These are phyloP conservation scores for Boletus rubroflammeus DNA, from an alignment of 768 basidiomycete species.

Conservation along the genomic window DNA sequence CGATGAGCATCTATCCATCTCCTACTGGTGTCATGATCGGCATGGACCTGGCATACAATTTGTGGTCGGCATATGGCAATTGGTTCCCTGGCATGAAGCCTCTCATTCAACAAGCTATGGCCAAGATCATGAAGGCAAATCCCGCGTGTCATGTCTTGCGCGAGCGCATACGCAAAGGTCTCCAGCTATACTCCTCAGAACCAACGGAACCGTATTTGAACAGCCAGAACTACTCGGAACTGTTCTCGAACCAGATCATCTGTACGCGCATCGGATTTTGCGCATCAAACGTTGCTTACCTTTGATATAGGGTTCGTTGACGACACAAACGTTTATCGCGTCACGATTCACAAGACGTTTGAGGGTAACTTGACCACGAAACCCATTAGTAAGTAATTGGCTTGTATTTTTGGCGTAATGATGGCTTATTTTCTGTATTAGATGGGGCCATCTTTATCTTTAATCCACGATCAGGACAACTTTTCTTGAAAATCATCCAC, in stretches of 20 bases:
- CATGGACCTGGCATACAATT: slow-evolving; percentile 96
- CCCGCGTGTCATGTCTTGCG: slow-evolving; percentile 96
- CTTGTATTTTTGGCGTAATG: neutral
- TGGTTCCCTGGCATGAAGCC: slow-evolving; percentile 99
- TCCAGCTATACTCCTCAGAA: slow-evolving; percentile 98
- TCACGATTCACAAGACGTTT: slow-evolving; percentile 99
- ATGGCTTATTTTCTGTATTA: slow-evolving; percentile 22
- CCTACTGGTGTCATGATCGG: slow-evolving; percentile 99
- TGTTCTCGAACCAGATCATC: slow-evolving; percentile 98
- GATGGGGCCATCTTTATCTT: slow-evolving; percentile 98
- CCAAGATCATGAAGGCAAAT: slow-evolving; percentile 99
- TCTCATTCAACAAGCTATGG: slow-evolving; percentile 97
- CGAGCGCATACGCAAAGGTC: slow-evolving; percentile 97
- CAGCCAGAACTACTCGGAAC: slow-evolving; percentile 95
- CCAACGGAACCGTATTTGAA: slow-evolving; percentile 99
- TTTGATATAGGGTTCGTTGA: slow-evolving; percentile 87
- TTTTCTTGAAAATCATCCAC: slow-evolving; percentile 99
- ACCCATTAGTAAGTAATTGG: slow-evolving; percentile 72
- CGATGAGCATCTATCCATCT: slow-evolving; percentile 98
- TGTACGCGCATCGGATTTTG: slow-evolving; percentile 43
- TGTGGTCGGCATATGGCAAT: slow-evolving; percentile 98
- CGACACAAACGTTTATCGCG: slow-evolving; percentile 99
- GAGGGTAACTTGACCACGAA: slow-evolving; percentile 99
- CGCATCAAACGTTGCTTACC: slow-evolving; percentile 4
- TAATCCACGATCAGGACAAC: slow-evolving; percentile 96